Evolutionary conservation across 257 asterid species (phyloP).

Genomic region (Agastache rugosa): DNA sequence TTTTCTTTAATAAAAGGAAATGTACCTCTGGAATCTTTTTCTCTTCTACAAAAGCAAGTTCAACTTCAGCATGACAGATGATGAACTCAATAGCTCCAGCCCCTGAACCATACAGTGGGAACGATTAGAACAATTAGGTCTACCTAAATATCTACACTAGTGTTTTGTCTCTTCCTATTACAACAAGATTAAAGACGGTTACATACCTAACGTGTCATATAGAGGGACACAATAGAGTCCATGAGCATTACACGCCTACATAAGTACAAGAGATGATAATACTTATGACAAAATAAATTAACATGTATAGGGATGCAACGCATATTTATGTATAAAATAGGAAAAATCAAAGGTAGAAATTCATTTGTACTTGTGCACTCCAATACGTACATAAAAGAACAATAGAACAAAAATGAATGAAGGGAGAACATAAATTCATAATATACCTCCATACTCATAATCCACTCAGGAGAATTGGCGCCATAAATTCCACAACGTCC

Average conservation of each 20-base stretch:
- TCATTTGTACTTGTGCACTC: neutral
- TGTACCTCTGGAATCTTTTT: constrained; percentile 85
- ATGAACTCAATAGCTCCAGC: constrained; percentile 96
- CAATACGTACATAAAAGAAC: constrained; percentile 1
- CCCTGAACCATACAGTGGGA: constrained; percentile 57
- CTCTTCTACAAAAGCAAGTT: constrained; percentile 89
- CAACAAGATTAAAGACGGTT: constrained; percentile 5
- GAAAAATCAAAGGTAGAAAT: neutral
- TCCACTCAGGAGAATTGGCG: constrained; percentile 89
- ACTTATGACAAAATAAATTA: constrained; percentile 13
- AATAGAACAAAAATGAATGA: constrained; percentile 22
- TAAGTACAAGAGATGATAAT: constrained; percentile 11
- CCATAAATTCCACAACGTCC: constrained; percentile 97
- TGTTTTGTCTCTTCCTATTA: neutral
- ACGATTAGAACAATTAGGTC: constrained; percentile 26
- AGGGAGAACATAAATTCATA: constrained; percentile 14
- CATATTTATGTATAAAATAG: neutral
- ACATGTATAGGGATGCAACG: neutral
- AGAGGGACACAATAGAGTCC: constrained; percentile 90
- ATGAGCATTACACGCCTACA: constrained; percentile 99
- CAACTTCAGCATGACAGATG: constrained; percentile 92
- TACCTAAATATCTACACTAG: neutral
- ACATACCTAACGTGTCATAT: constrained; percentile 92
- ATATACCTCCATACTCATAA: constrained; percentile 95
- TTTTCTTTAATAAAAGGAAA: constrained; percentile 20